Evolutionary conservation across 164 flowering plant genomes (phyloP), one percentile per base, ranked within the genome.

Genomic region (Pachysandra terminalis): DNA sequence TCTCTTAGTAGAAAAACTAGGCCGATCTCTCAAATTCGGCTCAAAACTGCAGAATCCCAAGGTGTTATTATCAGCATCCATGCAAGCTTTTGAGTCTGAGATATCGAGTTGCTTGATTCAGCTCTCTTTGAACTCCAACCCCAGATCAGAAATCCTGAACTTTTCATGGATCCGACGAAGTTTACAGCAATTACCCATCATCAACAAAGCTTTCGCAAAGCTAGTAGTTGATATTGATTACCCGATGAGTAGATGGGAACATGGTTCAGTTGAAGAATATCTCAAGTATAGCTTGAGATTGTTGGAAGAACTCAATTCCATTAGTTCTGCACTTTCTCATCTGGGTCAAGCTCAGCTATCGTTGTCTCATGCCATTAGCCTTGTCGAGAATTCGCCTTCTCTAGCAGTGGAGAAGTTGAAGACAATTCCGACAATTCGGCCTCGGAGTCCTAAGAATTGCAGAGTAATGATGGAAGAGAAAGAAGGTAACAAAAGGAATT

Each of bases 141-240:
- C 74, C 54, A 75, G 59, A 21, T 65, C 71, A n/a, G 71, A 67
- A 48, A 53, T 24, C 67, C 40, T 69, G 23, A 78, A 81, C 32
- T 59, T 82, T 9, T 0, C 65, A 52, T 80, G 84, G 82, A 28
- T 81, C 48, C 76, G 51, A 0, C 61, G 69, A 12, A 77, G 81
- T 73, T 60, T 87, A 7, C 72, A 70, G 68, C 59, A 78, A 24
- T 24, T 85, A 3, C 71, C 75, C 2, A 9, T 14, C 19, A 69
- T 78, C 26, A 74, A 84, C 74, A 74, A 51, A 41, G 83, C 84
- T 10, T 87, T 87, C 63, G 75, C 81, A 9, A 84, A 77, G 76
- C 79, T 87, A 3, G 75, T 75, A 19, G 72, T 69, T 22, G 80
- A 76, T 10, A 74, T 81, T 21, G 84, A 85, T 56, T 73, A 77